These are phyloP conservation scores for Blepharisma japonicum DNA, from an alignment of 73 alveolate species.

Conservation along the genomic window DNA sequence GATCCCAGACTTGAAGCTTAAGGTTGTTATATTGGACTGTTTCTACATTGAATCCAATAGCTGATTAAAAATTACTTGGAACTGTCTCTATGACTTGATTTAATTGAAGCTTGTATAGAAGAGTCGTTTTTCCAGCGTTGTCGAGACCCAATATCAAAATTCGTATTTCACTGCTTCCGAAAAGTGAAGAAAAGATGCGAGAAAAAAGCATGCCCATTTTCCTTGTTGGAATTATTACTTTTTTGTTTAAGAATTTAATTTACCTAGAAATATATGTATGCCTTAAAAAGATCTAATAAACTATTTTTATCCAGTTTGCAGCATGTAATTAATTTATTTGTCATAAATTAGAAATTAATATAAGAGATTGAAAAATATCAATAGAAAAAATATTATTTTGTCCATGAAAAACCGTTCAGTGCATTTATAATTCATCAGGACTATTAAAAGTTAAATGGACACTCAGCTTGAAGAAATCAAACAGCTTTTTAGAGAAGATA, in stretches of 20 bases:
- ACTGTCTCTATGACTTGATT: constrained; percentile 68
- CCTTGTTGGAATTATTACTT: background rate
- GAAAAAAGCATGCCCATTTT: constrained; percentile 30
- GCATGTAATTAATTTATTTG: no score
- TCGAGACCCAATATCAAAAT: constrained; percentile 86
- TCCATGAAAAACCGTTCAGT: no score
- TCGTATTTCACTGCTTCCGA: constrained; percentile 25
- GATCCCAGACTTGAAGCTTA: constrained; percentile 88
- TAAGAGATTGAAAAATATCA: no score
- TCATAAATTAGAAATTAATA: no score
- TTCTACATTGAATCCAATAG: constrained; percentile 92
- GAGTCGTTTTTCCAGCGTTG: constrained; percentile 94
- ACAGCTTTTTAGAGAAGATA: constrained; percentile 5
- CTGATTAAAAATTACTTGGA: constrained; percentile 47
- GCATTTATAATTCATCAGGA: no score
- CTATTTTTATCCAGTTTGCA: no score
- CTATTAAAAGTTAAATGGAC: background rate
- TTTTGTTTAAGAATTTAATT: background rate
- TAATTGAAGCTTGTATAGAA: constrained; percentile 68
- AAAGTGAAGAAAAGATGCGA: constrained; percentile 10
- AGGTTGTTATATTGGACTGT: constrained; percentile 60
- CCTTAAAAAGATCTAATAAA: no score
- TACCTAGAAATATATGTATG: no score
- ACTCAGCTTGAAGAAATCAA: constrained; percentile 11
- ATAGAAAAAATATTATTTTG: no score